Conservation (phyloP, 2,329 filamentous ascomycete species). For the Trichoderma breve region DNA sequence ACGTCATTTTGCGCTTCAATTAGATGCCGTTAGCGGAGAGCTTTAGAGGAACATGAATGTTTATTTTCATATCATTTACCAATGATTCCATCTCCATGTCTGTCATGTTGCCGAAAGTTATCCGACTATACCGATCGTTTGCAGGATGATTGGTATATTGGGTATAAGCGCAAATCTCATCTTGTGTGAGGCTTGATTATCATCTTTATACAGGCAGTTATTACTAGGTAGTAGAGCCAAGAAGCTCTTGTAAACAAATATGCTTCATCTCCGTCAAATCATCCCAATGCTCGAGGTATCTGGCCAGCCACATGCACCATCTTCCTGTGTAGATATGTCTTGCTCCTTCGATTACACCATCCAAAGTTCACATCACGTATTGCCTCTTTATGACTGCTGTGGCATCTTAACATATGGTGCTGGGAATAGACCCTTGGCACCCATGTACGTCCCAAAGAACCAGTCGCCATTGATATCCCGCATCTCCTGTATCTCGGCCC, state of each 20-base stretch:
- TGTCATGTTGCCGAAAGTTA: neutral
- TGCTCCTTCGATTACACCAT: neutral
- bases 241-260: neutral
- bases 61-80: neutral
- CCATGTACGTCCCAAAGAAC: conserved; percentile 85
- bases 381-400: neutral
- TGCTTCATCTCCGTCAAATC: neutral
- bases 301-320: neutral
- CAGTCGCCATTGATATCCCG: conserved; percentile 90
- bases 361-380: neutral
- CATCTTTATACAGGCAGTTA: neutral
- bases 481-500: conserved; percentile 78
- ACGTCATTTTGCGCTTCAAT: conserved; percentile 24
- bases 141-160: neutral
- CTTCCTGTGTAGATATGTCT: neutral
- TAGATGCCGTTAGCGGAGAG: neutral
- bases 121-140: neutral
- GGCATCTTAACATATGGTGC: conserved; percentile 65
- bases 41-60: neutral
- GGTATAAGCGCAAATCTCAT: neutral
- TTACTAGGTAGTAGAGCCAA: neutral
- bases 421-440: conserved; percentile 75
- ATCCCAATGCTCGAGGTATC: neutral
- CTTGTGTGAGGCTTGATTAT: neutral
- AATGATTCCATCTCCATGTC: neutral